These are phyloP conservation scores for Solanum infundibuliforme DNA, from an alignment of 257 asterid species.

Conservation along the genomic window DNA sequence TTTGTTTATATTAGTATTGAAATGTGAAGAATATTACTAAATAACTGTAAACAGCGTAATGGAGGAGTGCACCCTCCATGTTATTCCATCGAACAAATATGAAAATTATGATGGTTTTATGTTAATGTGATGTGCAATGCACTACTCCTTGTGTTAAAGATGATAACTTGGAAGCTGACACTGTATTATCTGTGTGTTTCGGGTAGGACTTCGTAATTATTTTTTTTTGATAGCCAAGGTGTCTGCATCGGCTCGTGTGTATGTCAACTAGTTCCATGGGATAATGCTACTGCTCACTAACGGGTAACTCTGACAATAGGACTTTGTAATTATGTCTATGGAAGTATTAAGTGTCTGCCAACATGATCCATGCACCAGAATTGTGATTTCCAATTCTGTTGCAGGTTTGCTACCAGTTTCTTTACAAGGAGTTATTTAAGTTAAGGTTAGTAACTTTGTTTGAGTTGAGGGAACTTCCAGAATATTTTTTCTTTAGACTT, in stretches of 20 bases:
- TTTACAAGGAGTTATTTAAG: neutral
- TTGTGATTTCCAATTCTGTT: neutral
- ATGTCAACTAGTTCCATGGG: neutral
- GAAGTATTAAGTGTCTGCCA: no score
- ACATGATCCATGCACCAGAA: neutral
- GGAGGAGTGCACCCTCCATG: neutral
- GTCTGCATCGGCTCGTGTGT: neutral
- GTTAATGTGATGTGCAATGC: neutral
- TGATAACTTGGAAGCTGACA: neutral
- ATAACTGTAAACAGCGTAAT: slow-evolving; percentile 25
- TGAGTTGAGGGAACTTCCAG: neutral
- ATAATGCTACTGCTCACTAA: neutral
- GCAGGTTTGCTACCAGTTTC: neutral
- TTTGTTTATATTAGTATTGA: neutral
- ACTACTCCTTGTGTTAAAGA: neutral
- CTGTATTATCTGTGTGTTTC: neutral
- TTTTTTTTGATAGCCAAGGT: neutral
- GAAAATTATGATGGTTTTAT: neutral
- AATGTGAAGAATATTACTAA: neutral
- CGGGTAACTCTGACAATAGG: neutral
- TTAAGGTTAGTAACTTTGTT: neutral
- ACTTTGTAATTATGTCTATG: neutral
- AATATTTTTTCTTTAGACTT: neutral
- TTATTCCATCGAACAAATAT: neutral
- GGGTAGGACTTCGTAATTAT: neutral